Conservation (phyloP, 2,329 filamentous ascomycete species). For the Ophiostoma triangulosporum region DNA sequence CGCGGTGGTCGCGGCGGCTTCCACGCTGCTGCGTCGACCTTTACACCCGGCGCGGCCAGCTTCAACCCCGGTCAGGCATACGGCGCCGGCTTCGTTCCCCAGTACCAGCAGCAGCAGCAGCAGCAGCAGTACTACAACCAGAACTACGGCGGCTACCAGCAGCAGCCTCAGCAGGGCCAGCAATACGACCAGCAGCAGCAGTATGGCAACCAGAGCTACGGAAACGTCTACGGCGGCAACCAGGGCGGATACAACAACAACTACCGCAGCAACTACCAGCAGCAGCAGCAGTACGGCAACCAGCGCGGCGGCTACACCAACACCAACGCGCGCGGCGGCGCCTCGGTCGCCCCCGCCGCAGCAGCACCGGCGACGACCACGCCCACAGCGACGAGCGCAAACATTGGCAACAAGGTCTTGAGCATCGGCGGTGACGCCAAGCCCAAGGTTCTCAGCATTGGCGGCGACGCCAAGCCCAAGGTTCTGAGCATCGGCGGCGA, state of each 20-base stretch:
- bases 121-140: conserved; percentile 11
- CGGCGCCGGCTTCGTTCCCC: conserved; percentile 31
- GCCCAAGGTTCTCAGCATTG: conserved; percentile 63
- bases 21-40: conserved; percentile 53
- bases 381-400: conserved; percentile 30
- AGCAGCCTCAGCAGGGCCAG: conserved; percentile 31
- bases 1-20: conserved; percentile 30
- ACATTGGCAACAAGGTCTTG: conserved; percentile 48
- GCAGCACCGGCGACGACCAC: conserved; percentile 31
- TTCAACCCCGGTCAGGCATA: conserved; percentile 50
- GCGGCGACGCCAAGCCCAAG: conserved; percentile 40
- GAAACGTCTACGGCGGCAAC: conserved; percentile 10
- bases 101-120: conserved; percentile 15
- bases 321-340: conserved; percentile 14
- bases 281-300: conserved; percentile 23
- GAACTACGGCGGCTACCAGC: conserved; percentile 22
- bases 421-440: conserved; percentile 44
- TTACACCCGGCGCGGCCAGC: conserved; percentile 56
- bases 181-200: conserved; percentile 31
- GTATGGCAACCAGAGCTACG: conserved; percentile 25
- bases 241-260: conserved; percentile 9
- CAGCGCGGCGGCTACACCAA: conserved; percentile 11
- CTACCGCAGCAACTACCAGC: conserved; percentile 36
- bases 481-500: conserved; percentile 50
- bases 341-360: conserved; percentile 28